Percentiles rank a stretch among this genome's conserved stretches.
These are phyloP conservation scores for Syzygium jambos DNA, from an alignment of 345 rosid species.

Conservation along the genomic window DNA sequence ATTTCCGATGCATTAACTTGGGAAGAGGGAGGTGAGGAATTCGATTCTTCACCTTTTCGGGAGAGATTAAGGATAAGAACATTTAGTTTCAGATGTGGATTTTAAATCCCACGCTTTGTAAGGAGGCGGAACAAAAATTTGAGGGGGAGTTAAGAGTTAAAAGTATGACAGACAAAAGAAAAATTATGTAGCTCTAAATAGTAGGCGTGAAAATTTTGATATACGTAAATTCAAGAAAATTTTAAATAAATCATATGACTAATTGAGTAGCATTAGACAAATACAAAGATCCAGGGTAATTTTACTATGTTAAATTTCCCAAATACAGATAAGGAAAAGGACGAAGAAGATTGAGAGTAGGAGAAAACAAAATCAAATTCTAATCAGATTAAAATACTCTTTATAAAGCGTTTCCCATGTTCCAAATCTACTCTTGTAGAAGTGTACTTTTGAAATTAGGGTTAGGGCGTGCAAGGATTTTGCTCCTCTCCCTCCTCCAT, in stretches of 20 bases:
- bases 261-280: not conserved
- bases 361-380: not conserved
- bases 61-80: no score
- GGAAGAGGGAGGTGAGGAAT: no score
- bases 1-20: no score
- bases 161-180: no score
- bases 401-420: not conserved
- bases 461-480: not conserved
- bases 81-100: no score
- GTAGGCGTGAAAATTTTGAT: not conserved
- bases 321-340: not conserved
- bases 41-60: no score
- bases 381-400: not conserved
- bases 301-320: not conserved
- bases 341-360: not conserved
- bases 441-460: not conserved
- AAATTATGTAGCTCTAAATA: not conserved
- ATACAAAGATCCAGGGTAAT: not conserved
- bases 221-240: not conserved
- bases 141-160: no score
- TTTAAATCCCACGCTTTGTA: no score
- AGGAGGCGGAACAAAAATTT: no score
- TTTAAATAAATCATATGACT: not conserved
- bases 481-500: not conserved
- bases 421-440: accelerated